Evolutionary conservation across 805 yeast genomes (phyloP).

Genomic region (Hermanozyma aechmeae): DNA sequence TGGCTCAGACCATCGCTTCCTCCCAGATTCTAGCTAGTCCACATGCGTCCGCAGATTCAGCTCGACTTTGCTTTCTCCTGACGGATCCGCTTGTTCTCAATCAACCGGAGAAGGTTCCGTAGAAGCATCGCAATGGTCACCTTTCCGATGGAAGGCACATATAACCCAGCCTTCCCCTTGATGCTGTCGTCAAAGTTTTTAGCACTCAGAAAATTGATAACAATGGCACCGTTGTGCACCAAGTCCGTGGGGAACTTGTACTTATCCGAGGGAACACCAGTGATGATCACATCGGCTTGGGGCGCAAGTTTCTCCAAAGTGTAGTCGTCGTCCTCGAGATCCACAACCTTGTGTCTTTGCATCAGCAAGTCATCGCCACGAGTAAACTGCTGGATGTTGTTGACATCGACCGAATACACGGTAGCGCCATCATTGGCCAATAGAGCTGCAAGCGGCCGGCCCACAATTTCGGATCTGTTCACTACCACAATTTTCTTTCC

Average conservation of each 20-base stretch:
- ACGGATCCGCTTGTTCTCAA: conserved; percentile 47
- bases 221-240: conserved; percentile 81
- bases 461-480: conserved; percentile 93
- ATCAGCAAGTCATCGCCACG: conserved; percentile 86
- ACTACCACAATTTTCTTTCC: conserved; percentile 89
- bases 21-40: no score
- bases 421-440: conserved; percentile 97
- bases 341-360: conserved; percentile 69
- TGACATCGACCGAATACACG: conserved; percentile 84
- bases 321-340: conserved; percentile 37
- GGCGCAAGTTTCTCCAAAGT: conserved; percentile 58
- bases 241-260: conserved; percentile 83
- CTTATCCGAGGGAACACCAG: conserved; percentile 82
- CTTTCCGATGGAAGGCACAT: conserved; percentile 93
- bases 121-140: conserved; percentile 93
- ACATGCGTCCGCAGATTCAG: no score
- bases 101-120: conserved; percentile 77
- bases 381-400: conserved; percentile 83
- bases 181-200: conserved; percentile 81
- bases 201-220: conserved; percentile 81
- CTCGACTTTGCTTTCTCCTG: no score
- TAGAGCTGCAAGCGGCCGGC: conserved; percentile 92
- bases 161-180: conserved; percentile 78
- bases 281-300: conserved; percentile 82
- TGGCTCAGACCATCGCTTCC: no score